phyloP scores from a whole-genome alignment of 148 eudicot species.

The Pharnaceum exiguum region DNA sequence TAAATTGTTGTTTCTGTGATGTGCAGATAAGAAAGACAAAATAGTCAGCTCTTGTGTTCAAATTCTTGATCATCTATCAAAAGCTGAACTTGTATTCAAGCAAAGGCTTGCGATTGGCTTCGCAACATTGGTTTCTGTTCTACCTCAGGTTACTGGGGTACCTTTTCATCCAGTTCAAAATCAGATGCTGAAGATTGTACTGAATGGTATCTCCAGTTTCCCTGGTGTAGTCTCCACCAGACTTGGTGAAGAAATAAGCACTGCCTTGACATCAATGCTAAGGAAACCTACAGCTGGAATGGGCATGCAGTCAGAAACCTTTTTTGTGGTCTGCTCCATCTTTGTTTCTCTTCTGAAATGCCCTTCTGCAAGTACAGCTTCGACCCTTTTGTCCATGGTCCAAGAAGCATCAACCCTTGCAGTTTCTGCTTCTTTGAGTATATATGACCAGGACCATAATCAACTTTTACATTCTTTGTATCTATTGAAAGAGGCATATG shows the following conservation, averaged over 20 bases:
- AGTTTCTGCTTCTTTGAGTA: slow-evolving; percentile 45
- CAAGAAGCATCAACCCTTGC: slow-evolving; percentile 62
- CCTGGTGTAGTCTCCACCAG: slow-evolving; percentile 67
- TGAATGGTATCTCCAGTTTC: slow-evolving; percentile 52
- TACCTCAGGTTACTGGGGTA: slow-evolving; percentile 67
- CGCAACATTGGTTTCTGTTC: slow-evolving; percentile 67
- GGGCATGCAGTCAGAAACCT: slow-evolving; percentile 82
- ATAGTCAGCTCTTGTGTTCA: slow-evolving; percentile 63
- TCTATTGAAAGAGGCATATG: slow-evolving; percentile 76
- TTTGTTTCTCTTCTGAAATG: slow-evolving; percentile 70
- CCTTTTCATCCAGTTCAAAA: slow-evolving; percentile 87
- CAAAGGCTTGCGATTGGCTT: slow-evolving; percentile 88
- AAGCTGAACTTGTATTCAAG: slow-evolving; percentile 53
- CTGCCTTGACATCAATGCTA: slow-evolving; percentile 58
- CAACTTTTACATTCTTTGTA: slow-evolving; percentile 69
- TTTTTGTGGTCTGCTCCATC: slow-evolving; percentile 56
- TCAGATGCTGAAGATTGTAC: slow-evolving; percentile 66
- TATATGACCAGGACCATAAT: slow-evolving; percentile 29
- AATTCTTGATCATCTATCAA: slow-evolving; percentile 77
- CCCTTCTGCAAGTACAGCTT: slow-evolving; percentile 53
- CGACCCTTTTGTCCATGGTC: slow-evolving; percentile 34
- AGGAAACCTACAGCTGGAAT: slow-evolving; percentile 55
- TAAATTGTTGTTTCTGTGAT: slow-evolving; percentile 3
- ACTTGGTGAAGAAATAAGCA: slow-evolving; percentile 58
- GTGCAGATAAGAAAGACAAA: slow-evolving; percentile 66